Percentiles rank a stretch among this genome's conserved stretches.
These are phyloP conservation scores for Fusarium mangiferae DNA, from an alignment of 2,329 filamentous ascomycete species.

Conservation along the genomic window DNA sequence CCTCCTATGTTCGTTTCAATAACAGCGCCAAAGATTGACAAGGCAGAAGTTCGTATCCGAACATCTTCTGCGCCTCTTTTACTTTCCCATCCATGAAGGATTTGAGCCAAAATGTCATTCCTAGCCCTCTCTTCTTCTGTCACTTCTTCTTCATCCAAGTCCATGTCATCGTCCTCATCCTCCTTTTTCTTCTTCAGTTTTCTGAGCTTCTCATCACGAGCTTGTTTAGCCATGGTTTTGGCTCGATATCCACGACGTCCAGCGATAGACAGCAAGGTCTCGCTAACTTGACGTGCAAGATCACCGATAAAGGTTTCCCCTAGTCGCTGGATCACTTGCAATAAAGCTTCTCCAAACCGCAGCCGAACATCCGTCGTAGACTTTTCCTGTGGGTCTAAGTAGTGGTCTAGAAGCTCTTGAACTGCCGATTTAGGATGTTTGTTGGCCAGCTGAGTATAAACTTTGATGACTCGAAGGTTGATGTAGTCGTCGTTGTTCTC, in stretches of 20 bases:
- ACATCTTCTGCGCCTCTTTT: slow-evolving; percentile 75
- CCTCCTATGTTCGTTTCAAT: slow-evolving; percentile 71
- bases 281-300: slow-evolving; percentile 61
- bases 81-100: slow-evolving; percentile 75
- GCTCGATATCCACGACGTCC: slow-evolving; percentile 70
- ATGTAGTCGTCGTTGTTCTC: slow-evolving; percentile 77
- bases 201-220: slow-evolving; percentile 59
- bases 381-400: slow-evolving; percentile 71
- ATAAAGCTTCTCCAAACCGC: slow-evolving; percentile 73
- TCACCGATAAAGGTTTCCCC: slow-evolving; percentile 66
- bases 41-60: slow-evolving; percentile 73
- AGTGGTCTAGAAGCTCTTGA: slow-evolving; percentile 72
- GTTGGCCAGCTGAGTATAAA: slow-evolving; percentile 70
- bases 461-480: slow-evolving; percentile 73
- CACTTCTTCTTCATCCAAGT: slow-evolving; percentile 60
- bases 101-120: slow-evolving; percentile 64
- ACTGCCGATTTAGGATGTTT: slow-evolving; percentile 71
- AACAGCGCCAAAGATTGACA: slow-evolving; percentile 70
- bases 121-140: slow-evolving; percentile 56
- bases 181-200: slow-evolving; percentile 60
- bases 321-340: slow-evolving; percentile 71
- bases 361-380: slow-evolving; percentile 70
- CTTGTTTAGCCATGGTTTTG: slow-evolving; percentile 68
- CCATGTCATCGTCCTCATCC: slow-evolving; percentile 58
- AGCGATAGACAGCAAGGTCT: slow-evolving; percentile 71